Evolutionary conservation across 768 basidiomycete genomes (phyloP).

Genomic region (Tylopilus felleus): DNA sequence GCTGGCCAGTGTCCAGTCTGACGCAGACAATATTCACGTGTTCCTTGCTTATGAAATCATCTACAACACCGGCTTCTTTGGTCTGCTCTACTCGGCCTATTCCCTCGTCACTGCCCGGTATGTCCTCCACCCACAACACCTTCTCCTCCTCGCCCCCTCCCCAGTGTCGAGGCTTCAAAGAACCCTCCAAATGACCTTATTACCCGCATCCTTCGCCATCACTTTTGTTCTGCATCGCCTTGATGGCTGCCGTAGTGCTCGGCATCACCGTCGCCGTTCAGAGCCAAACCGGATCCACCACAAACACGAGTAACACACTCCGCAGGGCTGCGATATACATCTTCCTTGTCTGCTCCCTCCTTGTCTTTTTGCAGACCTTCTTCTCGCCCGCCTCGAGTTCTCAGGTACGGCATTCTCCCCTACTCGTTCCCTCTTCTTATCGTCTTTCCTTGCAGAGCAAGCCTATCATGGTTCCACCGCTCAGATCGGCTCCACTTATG

Average conservation of each 20-base stretch:
- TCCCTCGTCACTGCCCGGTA: no score
- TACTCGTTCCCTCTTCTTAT: background rate
- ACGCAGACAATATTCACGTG: no score
- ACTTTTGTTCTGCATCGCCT: no score
- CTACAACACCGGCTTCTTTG: no score
- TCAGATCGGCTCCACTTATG: conserved; percentile 18
- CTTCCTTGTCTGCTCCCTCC: conserved; percentile 28
- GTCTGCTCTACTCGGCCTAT: no score
- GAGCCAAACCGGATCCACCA: conserved; percentile 2
- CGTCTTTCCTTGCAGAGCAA: conserved; percentile 3
- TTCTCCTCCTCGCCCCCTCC: no score
- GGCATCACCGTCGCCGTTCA: conserved; percentile 29
- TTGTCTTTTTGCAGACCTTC: conserved; percentile 18
- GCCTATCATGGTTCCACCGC: background rate
- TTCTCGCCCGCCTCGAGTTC: conserved; percentile 20
- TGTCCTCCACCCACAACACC: no score
- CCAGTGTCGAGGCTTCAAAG: no score
- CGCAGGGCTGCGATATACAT: conserved; percentile 29
- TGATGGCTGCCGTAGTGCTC: conserved; percentile 26
- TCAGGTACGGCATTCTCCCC: conserved; percentile 2
- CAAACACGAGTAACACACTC: conserved; percentile 21
- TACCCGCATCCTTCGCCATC: no score
- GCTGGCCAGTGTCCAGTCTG: no score
- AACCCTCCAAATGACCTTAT: no score
- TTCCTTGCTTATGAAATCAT: no score